Conservation (phyloP, 257 asterid genomes). For the Ajuga chamaepitys region DNA sequence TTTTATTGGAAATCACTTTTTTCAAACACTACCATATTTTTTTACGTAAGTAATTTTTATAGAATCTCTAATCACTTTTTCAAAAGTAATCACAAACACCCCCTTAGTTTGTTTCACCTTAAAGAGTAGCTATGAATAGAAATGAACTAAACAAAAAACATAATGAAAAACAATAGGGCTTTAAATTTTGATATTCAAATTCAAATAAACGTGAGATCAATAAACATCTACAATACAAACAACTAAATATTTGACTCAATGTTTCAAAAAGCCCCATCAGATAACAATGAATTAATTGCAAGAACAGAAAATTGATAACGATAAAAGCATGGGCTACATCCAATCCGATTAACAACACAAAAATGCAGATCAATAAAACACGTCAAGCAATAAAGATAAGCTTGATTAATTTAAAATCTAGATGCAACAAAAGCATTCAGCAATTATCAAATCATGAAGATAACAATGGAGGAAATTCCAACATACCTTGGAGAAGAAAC, state of each 20-base stretch:
- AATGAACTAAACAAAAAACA: too few relatives aligned
- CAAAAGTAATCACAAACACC: too few relatives aligned
- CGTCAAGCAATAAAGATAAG: not conserved
- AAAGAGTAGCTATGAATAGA: too few relatives aligned
- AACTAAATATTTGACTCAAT: not conserved
- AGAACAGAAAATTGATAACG: not conserved
- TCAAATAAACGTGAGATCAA: not conserved
- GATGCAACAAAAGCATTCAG: not conserved
- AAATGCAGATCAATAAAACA: conserved; percentile 22
- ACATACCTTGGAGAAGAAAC: conserved; percentile 48
- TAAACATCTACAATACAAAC: not conserved
- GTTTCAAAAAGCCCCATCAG: not conserved
- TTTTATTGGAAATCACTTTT: too few relatives aligned
- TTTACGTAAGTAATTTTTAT: too few relatives aligned
- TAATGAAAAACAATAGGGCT: not conserved
- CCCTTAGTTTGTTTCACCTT: too few relatives aligned
- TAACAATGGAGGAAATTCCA: not conserved
- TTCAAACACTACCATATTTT: too few relatives aligned
- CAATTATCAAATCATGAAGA: not conserved
- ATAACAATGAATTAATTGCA: not conserved
- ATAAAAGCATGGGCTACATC: too few relatives aligned
- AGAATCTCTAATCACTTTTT: too few relatives aligned
- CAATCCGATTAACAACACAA: not conserved
- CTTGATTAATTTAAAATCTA: not conserved
- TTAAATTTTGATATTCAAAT: conserved; percentile 5